Evolutionary conservation across 768 basidiomycete genomes (phyloP), one percentile per base, ranked within the genome.

Genomic region (Auriscalpium orientale): DNA sequence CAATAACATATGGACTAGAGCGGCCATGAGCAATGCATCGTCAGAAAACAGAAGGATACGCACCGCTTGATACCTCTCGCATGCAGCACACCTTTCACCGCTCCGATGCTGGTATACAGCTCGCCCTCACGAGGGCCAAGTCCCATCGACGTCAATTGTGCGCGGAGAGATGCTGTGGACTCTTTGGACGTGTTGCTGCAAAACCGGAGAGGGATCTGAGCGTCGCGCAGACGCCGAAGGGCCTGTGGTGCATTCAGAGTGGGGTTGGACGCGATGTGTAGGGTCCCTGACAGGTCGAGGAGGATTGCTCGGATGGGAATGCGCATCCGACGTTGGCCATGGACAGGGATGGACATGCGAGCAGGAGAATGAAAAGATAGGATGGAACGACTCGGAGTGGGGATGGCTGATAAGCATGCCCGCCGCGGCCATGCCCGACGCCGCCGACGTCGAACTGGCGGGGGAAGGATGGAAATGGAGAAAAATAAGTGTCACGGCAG

Each of bases 141-240:
- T 0, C 83, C 82, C 58, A 84, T 77, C 0, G 64, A 60, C 0
- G 60, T 52, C 60, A 89, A 70, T 20, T 74, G 71, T 1, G 54
- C 53, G n/a, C 78, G 59, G 7, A 87, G 66, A 4, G 69, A 71
- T 3, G 53, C 45, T 0, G 74, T 79, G 0, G 82, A 81, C 59
- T 87, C 84, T 57, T 86, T 84, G 65, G 83, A 84, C 0, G 82
- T 82, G 64, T 89, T 89, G 50, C 83, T 86, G 65, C 87, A 87
- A 56, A 79, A 71, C 28, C 79, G 72, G 68, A 83, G 74, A 8
- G 78, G 75, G 10, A 76, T 56, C 0, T 58, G 55, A 0, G 67
- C 61, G 0, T 51, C 51, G 8, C 75, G 63, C 3, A 77, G 65
- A 11, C 63, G 57, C 9, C 55, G 54, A 3, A 84, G 63, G 0